Evolutionary conservation across 306 rosid genomes (phyloP), one percentile per base, ranked within the genome.

Genomic region (Lathyrus tuberosus): DNA sequence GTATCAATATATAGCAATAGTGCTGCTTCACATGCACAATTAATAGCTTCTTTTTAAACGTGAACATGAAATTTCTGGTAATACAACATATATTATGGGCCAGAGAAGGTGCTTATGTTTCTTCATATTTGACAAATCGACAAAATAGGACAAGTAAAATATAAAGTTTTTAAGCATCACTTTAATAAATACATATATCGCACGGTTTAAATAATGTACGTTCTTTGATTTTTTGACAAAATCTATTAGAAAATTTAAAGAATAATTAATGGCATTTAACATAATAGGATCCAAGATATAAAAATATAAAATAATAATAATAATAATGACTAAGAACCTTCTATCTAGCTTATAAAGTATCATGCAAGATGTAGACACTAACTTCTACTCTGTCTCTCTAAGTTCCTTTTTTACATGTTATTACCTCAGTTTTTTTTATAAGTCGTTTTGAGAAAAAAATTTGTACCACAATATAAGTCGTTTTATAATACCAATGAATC

Each of bases 131-230:
- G 78, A 57, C 71, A 91, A 84, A 57, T 22, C 71, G 79, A 75
- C 90, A 83, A 83, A 84, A 44, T 53, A 41, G 53, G 54, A 71
- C 72, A 51, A n/a, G 71, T 64, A 71, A 68, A 76, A 74, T 69
- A 76, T 75, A 76, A 15, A 44, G 53, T 78, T 75, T 78, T 71
- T 38, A 22, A 30, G 82, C 42, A 57, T 41, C 44, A 10, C 3
- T 72, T 72, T 73, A 4, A 60, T 79, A 10, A 24, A 68, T 53
- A 73, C 67, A 74, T 73, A 85, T 83, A 80, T 61, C 76, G 20
- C 85, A 82, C 79, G 84, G 70, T 77, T 75, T 72, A 84, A 80
- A 76, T 57, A 81, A 76, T 78, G 16, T n/a, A n/a, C n/a, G n/a
- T 47, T 53, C 17, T 75, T 80, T 17, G 5, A 8, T 73, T 40